Conservation (phyloP, 176 grass and related monocot species). For the Pontederia paniculata region DNA sequence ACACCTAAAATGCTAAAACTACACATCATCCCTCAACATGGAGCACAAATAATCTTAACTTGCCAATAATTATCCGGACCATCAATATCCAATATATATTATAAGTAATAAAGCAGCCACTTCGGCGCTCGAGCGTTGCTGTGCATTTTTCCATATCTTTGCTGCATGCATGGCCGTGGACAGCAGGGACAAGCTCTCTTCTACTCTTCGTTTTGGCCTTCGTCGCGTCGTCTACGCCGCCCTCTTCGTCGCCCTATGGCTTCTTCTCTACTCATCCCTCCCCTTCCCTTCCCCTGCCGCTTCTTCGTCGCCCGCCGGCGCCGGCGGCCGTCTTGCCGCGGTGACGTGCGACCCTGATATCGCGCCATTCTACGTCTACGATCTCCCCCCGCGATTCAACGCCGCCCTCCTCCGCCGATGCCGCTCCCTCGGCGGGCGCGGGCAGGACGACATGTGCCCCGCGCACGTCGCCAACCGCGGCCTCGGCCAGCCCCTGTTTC, state of each 20-base stretch:
- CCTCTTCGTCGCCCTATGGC: slow-evolving; percentile 5
- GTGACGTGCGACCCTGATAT: background rate
- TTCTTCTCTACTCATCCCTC: background rate
- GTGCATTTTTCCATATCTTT: no score
- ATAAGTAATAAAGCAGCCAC: no score
- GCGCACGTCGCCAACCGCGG: slow-evolving; percentile 16
- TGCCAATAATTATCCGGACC: no score
- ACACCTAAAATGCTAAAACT: no score
- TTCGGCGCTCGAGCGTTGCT: no score
- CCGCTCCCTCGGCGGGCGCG: background rate
- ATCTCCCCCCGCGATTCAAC: slow-evolving; percentile 12
- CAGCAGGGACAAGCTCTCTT: background rate
- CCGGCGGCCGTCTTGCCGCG: background rate
- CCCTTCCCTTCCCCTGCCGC: background rate
- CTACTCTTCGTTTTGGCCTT: background rate
- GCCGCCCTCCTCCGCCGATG: slow-evolving; percentile 9
- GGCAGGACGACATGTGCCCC: slow-evolving; percentile 11
- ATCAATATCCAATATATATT: no score
- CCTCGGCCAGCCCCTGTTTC: slow-evolving; percentile 14
- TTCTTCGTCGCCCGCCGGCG: background rate
- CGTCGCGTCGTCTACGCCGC: background rate
- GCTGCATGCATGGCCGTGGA: no score
- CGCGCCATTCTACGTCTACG: slow-evolving; percentile 9
- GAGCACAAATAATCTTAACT: no score
- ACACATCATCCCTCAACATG: no score